Evolutionary conservation across 768 basidiomycete genomes (phyloP), one percentile per base, ranked within the genome.

Genomic region (Auriscalpium orientale): DNA sequence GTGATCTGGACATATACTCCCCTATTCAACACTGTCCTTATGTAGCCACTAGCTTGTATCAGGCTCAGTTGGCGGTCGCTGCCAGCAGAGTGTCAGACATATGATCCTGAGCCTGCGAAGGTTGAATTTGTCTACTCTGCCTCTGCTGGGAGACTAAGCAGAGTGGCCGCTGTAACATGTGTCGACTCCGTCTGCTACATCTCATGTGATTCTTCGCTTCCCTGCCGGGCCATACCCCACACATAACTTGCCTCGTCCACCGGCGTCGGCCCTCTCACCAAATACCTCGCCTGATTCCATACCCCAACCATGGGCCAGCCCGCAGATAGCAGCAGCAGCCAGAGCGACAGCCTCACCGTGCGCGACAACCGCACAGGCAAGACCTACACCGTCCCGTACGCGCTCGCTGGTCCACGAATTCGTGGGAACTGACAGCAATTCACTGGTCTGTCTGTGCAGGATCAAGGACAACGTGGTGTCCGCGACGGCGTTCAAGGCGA

Each of bases 331-430:
- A 18, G 40, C 18, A 43, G 40, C 40, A 43, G 40, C 40, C 13
- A 18, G 15, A 60, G 55, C 46, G 68, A 69, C 38, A 60, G 67
- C 57, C 74, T 93, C 48, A 86, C 84, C 7, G 83, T 94, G 64
- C 73, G 72, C 56, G 92, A 94, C 73, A 91, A 94, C 68, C 83
- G 92, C 55, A 94, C 92, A 2, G 90, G 89, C 33, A 87, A 85
- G 68, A 78, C 79, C 3, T 87, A 86, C 72, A 79, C 71, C 33
- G 73, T 93, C 48, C 85, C 85, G 89, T 91, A 58, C 66, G 87
- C 35, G 40, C 8, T 16, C 36, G 15, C 35, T 49, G 40, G 34
- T 51, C 43, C n/a, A 36, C 22, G 20, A 47, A 11, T 11, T 12
- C 18, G 28, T 7, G 28, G 18, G 51, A 10, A 16, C 43, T 47